phyloP scores from a whole-genome alignment of 139 green algal species.

The Haematococcus sp. region DNA sequence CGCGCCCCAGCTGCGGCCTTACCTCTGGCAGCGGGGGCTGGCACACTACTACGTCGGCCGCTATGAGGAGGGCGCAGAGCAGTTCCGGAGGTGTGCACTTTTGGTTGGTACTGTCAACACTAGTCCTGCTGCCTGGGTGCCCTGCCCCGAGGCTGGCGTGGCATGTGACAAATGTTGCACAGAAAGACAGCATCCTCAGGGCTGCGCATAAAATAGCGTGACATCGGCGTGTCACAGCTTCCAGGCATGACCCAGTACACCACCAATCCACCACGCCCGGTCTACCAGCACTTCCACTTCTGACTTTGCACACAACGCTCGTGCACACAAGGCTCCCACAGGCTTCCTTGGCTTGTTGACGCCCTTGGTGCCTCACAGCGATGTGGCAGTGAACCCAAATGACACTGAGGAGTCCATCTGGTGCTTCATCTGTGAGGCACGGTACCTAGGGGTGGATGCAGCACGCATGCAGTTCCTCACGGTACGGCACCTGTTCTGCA shows the following conservation, averaged over 20 bases:
- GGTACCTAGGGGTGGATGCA: constrained; percentile 46
- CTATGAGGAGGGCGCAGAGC: constrained; percentile 58
- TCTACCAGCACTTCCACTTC: too few relatives aligned
- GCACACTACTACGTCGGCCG: constrained; percentile 72
- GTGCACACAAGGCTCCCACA: too few relatives aligned
- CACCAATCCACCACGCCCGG: too few relatives aligned
- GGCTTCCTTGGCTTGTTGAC: too few relatives aligned
- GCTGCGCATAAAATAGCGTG: too few relatives aligned
- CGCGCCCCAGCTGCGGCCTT: constrained; percentile 22
- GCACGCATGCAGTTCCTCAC: constrained; percentile 74
- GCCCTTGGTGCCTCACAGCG: constrained; percentile 29
- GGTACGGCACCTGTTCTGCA: constrained; percentile 16
- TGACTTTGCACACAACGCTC: too few relatives aligned
- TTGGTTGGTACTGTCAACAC: background rate
- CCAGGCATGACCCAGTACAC: too few relatives aligned
- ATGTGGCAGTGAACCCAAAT: constrained; percentile 89
- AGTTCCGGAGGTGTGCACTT: constrained; percentile 53
- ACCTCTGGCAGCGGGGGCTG: constrained; percentile 75
- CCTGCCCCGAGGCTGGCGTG: too few relatives aligned
- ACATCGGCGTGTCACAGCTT: too few relatives aligned
- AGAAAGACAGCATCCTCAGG: too few relatives aligned
- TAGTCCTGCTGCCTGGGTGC: background rate
- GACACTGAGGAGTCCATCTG: constrained; percentile 87
- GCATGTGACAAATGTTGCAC: too few relatives aligned
- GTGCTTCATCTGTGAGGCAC: constrained; percentile 79